Evolutionary conservation across 108 stramenopile genomes (phyloP), one percentile per base, ranked within the genome.

Genomic region (Schizochytrium sp.): DNA sequence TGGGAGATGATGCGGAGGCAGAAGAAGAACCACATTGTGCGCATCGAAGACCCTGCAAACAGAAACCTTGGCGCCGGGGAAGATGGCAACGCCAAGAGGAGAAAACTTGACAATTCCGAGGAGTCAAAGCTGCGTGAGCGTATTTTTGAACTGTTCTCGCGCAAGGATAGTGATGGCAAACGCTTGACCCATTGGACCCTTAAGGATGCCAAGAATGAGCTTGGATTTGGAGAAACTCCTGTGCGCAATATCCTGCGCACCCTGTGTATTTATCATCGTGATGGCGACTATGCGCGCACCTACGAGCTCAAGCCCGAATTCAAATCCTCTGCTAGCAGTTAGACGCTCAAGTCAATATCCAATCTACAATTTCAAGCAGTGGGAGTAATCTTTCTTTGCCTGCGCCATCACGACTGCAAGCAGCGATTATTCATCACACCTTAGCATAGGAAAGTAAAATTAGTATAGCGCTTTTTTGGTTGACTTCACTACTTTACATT

Each of bases 261-360:
- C 76, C 45, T 83, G 38, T 83, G 76, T 83, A 83, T 55, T 83
- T 83, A 83, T 55, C 76, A 83, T 40, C 50, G 50, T 13, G 53
- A 55, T 2, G 76, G 76, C 47, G 76, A 83, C 50, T 10, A 83
- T 40, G 76, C 76, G 0, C 76, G 76, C 45, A 55, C 50, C 53
- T 83, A 83, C 76, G 76, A 83, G 53, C 76, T 83, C 47, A 83
- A 83, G 53, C 45, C 3, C 47, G 76, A 83, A 53, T 83, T 83
- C 53, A 83, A 83, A 40, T 83, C 64, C 64, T 69, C 64, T 44
- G 28, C 28, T 28, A 28, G 28, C 28, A 28, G 28, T 28, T 28
- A 28, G 28, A 28, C 28, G 28, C 28, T 28, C 28, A 28, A 28
- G 28, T 28, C 28, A 28, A 28, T 28, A 28, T 28, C 28, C 28